Base-by-base conservation (phyloP, 306 rosid species). In the Prunus mongolica region DNA sequence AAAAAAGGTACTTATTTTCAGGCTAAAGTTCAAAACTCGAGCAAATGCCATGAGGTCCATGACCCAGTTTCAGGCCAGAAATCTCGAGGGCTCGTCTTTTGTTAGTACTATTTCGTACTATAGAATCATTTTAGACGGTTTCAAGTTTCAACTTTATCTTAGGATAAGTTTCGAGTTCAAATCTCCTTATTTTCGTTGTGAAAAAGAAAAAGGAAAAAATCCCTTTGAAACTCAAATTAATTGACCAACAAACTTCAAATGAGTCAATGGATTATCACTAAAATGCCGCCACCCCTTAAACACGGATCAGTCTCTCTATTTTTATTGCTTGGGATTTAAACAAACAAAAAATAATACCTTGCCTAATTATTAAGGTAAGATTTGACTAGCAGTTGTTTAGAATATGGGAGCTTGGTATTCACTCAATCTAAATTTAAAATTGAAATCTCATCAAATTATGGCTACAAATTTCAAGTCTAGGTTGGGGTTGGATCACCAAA, bases 401-500 rank as follows among this genome's bases (percentile, higher is more conserved):
- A 60, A 3, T 6, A 6, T 25, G 38, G 65, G 38, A 60, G 4
- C 34, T 60, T 60, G 65, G 38, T 5, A 22, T 67, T 44, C 74
- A 76, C 74, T 76, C 76, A 20, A 67, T 38, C 57, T 9, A 22
- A 24, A 20, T 12, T 58, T 13, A 24, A 24, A 5, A 20, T 58
- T 58, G 16, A 58, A 56, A 24, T 7, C 8, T 58, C 7, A 2
- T 28, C 18, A 25, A 52, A 22, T 65, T 52, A 14, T 22, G 25
- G 45, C 6, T 1, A 8, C 2, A 30, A 19, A 8, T n/a, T 58
- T 27, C 22, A 46, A 61, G 20, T 12, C 22, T 19, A 38, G 22
- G 55, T n/a, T 9, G 63, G 51, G 61, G 16, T 11, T 65, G 49
- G 66, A 65, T 66, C 75, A 34, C 76, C 44, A 57, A 76, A 27